Percentiles rank a stretch among this genome's conserved stretches.
Conservation (phyloP, 345 rosid genomes). For the Iberis pinnata region DNA sequence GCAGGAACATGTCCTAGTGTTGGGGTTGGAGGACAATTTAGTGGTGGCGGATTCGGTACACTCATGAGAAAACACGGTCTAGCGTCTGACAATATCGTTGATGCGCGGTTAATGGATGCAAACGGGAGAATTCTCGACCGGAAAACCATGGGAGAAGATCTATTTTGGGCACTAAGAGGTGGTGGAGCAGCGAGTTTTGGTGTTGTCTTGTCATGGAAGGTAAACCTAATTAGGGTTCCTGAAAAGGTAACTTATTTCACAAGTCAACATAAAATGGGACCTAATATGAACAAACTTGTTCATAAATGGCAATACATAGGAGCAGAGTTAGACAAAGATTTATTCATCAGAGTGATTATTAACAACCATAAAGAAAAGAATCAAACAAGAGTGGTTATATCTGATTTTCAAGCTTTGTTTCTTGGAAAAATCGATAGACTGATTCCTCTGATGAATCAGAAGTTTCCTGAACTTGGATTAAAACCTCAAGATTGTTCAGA, state of each 20-base stretch:
- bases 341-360: constrained; percentile 44
- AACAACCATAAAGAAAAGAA: constrained; percentile 10
- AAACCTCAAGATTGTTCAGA: constrained; percentile 31
- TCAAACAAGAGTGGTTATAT: constrained; percentile 21
- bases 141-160: constrained; percentile 35
- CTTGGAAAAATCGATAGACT: constrained; percentile 36
- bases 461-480: constrained; percentile 41
- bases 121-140: constrained; percentile 38
- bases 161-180: constrained; percentile 40
- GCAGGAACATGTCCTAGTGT: constrained; percentile 58
- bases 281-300: constrained; percentile 23
- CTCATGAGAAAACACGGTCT: constrained; percentile 55
- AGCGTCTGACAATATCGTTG: constrained; percentile 47
- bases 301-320: constrained; percentile 27
- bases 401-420: constrained; percentile 32
- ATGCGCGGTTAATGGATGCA: constrained; percentile 46
- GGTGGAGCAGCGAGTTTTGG: constrained; percentile 42
- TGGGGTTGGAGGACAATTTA: constrained; percentile 54
- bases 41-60: constrained; percentile 58
- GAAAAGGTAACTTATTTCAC: constrained; percentile 34
- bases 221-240: constrained; percentile 33
- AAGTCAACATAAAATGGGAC: constrained; percentile 25
- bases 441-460: constrained; percentile 26
- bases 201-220: constrained; percentile 33
- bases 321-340: constrained; percentile 22